A percentile compares a stretch with the other conserved stretches of the same genome.
phyloP scores from a whole-genome alignment of 257 asterid species.

The Ilex asprella region DNA sequence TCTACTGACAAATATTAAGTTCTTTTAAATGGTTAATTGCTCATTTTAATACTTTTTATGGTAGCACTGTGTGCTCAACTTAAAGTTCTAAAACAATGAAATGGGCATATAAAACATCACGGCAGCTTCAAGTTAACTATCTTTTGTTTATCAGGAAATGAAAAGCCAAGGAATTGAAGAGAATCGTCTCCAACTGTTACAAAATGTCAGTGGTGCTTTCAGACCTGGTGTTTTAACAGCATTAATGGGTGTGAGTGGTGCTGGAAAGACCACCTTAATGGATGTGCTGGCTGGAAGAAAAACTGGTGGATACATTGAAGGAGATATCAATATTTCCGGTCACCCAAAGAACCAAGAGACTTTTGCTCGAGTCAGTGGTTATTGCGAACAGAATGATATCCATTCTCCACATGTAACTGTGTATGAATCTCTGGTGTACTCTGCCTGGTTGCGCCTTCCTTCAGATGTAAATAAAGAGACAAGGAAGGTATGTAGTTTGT shows the following conservation, averaged over 20 bases:
- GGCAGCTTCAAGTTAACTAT: background rate
- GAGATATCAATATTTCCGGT: constrained; percentile 56
- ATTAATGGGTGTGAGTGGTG: constrained; percentile 67
- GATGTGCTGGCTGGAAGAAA: constrained; percentile 68
- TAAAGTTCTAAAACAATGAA: too few relatives aligned
- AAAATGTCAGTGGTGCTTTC: constrained; percentile 58
- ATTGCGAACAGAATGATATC: constrained; percentile 66
- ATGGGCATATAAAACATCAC: too few relatives aligned
- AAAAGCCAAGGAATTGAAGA: constrained; percentile 53
- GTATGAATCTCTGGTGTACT: constrained; percentile 52
- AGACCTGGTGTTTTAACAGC: constrained; percentile 70
- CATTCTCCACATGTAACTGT: constrained; percentile 71
- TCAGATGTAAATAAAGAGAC: constrained; percentile 38
- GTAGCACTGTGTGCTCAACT: too few relatives aligned
- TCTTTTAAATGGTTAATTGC: too few relatives aligned
- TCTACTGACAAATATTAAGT: too few relatives aligned
- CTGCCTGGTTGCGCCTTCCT: constrained; percentile 71
- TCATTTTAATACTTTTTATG: too few relatives aligned
- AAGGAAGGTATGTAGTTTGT: constrained; percentile 30
- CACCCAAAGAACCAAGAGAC: constrained; percentile 53
- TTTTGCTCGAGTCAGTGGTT: constrained; percentile 65
- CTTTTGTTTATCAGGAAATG: constrained; percentile 44
- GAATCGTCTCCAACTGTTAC: constrained; percentile 43
- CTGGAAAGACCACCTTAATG: constrained; percentile 68
- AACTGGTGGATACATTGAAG: constrained; percentile 66